Base-by-base conservation (phyloP, 1,139 yeast species). In the Petasospora fabianii region DNA sequence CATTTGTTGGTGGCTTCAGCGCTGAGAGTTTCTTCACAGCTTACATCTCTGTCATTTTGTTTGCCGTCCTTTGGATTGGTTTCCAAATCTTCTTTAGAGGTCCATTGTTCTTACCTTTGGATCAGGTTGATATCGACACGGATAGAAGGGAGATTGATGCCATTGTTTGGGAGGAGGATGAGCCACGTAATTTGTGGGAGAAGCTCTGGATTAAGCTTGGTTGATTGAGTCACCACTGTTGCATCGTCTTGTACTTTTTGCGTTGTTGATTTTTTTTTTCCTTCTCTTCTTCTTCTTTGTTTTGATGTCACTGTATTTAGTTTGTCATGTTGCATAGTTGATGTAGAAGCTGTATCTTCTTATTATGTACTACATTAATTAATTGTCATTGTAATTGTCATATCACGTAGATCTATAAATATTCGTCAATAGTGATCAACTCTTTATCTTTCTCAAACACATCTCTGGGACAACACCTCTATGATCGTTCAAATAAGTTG, bases 121-220 rank as follows among this genome's bases (percentile, higher is more conserved):
- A 76, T 21, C 77, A 77, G 39, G 68, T 80, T 51, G 84, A 78
- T 53, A 77, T 79, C 41, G 84, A 77, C 47, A 60, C 75, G 16
- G 84, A 81, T 45, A 80, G 79, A 51, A 70, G 82, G 56, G 79
- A 74, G 51, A 64, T 73, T 32, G 84, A 77, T 43, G 79, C 75
- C 17, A 64, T 66, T 21, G 68, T 69, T 16, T 73, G 77, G 72
- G 80, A 74, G 46, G 77, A 71, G 4, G 72, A 65, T 13, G 62
- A 56, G 17, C 78, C 79, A 42, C 69, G 61, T 51, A 75, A 66
- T 42, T 36, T 68, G 13, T 73, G 80, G 80, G 77, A 68, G 36
- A 77, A 75, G 56, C 61, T 76, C 56, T 76, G 81, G 80, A 61
- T 53, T 14, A 49, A 50, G n/a, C 53, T 55, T 5, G 65, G 61